Conservation (phyloP, 176 grass and related monocot genomes). For the Avena sativa region DNA sequence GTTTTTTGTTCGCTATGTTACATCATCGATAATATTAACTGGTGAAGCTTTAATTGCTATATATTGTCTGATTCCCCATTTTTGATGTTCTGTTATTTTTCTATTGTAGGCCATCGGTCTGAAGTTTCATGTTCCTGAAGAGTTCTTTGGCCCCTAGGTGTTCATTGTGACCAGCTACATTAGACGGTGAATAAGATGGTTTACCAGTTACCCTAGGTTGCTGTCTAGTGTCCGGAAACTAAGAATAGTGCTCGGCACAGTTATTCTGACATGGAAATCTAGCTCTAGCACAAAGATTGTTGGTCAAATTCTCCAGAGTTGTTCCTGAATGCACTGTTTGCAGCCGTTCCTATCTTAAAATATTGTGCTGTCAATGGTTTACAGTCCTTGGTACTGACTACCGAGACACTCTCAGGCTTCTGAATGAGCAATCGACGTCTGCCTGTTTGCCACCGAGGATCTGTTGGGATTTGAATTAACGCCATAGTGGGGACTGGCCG, state of each 20-base stretch:
- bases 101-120: slow-evolving; percentile 64
- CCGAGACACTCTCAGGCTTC: neutral
- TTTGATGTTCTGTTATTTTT: slow-evolving; percentile 29
- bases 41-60: neutral
- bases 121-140: slow-evolving; percentile 81
- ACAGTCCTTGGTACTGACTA: neutral
- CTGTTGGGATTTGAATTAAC: neutral
- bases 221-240: neutral
- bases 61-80: neutral
- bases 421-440: neutral
- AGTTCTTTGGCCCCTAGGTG: slow-evolving; percentile 55
- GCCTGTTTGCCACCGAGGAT: neutral
- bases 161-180: neutral
- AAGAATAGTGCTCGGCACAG: neutral
- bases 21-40: neutral
- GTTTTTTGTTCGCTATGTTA: neutral
- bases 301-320: neutral
- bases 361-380: neutral
- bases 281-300: neutral
- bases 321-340: neutral
- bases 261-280: neutral
- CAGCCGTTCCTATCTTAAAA: neutral
- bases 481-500: neutral
- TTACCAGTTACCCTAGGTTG: neutral
- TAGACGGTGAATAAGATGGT: slow-evolving; percentile 22